phyloP scores from a whole-genome alignment of 2,329 filamentous ascomycete genomes.

The Arthrocladium fulminans region DNA sequence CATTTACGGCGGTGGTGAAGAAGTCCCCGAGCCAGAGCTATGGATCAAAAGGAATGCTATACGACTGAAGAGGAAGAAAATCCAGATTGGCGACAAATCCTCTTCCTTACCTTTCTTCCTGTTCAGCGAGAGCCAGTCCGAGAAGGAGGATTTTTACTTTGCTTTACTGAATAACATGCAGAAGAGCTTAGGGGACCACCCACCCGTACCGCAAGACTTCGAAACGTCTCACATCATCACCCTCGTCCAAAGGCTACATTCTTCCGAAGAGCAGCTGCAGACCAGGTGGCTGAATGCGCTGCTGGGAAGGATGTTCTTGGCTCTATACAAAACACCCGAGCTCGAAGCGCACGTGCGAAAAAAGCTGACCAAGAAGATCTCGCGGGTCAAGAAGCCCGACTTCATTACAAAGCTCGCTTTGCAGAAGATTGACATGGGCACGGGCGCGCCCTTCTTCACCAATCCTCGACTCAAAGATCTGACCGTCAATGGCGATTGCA shows the following conservation, averaged over 20 bases:
- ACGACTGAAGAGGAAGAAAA: constrained; percentile 59
- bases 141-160: constrained; percentile 98
- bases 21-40: constrained; percentile 80
- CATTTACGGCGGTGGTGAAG: constrained; percentile 66
- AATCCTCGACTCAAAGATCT: constrained; percentile 82
- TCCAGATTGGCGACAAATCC: constrained; percentile 45
- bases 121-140: constrained; percentile 89
- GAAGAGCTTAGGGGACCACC: constrained; percentile 48
- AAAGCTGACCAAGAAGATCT: constrained; percentile 94
- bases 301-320: constrained; percentile 78
- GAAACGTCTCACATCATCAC: constrained; percentile 80
- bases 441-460: constrained; percentile 77
- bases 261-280: constrained; percentile 81
- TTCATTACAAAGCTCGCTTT: constrained; percentile 82
- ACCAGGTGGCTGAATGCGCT: constrained; percentile 91
- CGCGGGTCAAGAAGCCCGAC: constrained; percentile 80
- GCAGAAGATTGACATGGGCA: constrained; percentile 74
- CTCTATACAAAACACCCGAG: constrained; percentile 73
- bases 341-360: constrained; percentile 68
- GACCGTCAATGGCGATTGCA: constrained; percentile 82
- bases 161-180: constrained; percentile 79
- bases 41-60: constrained; percentile 94
- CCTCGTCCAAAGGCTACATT: constrained; percentile 81
- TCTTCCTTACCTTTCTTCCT: constrained; percentile 78
- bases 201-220: constrained; percentile 65